phyloP scores from a whole-genome alignment of 169 alveolate species.

The Ichthyophthirius multifiliis region DNA sequence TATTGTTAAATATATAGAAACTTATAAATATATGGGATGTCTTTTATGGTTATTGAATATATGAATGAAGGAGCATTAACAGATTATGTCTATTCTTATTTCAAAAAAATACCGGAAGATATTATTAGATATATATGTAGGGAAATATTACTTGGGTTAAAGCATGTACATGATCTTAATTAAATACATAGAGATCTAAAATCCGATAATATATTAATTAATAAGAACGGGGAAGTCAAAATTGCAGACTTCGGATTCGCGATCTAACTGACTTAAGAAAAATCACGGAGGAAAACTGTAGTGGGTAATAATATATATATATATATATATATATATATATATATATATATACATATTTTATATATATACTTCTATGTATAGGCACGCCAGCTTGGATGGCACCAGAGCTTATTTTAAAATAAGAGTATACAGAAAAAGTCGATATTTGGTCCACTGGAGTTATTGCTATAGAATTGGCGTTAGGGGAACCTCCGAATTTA shows the following conservation, averaged over 20 bases:
- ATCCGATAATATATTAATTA: constrained; percentile 71
- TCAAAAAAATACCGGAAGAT: constrained; percentile 26
- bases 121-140: constrained; percentile 26
- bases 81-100: constrained; percentile 26
- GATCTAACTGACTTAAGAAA: constrained; percentile 31
- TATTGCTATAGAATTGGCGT: constrained; percentile 44
- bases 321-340: not conserved
- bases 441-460: constrained; percentile 51
- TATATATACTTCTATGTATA: not conserved
- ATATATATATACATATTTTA: not conserved
- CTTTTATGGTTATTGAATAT: constrained; percentile 40
- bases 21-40: constrained; percentile 16
- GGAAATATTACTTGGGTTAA: constrained; percentile 58
- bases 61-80: constrained; percentile 40
- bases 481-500: constrained; percentile 44
- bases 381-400: constrained; percentile 52
- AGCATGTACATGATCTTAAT: constrained; percentile 61
- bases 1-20: constrained; percentile 35
- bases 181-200: constrained; percentile 78
- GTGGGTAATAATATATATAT: not conserved
- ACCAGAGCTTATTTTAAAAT: constrained; percentile 37
- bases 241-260: constrained; percentile 84
- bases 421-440: constrained; percentile 38
- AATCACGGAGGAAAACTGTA: constrained; percentile 21
- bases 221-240: constrained; percentile 70